Evolutionary conservation across 495 filamentous ascomycete genomes (phyloP).

Genomic region (Penicillium pancosmium): DNA sequence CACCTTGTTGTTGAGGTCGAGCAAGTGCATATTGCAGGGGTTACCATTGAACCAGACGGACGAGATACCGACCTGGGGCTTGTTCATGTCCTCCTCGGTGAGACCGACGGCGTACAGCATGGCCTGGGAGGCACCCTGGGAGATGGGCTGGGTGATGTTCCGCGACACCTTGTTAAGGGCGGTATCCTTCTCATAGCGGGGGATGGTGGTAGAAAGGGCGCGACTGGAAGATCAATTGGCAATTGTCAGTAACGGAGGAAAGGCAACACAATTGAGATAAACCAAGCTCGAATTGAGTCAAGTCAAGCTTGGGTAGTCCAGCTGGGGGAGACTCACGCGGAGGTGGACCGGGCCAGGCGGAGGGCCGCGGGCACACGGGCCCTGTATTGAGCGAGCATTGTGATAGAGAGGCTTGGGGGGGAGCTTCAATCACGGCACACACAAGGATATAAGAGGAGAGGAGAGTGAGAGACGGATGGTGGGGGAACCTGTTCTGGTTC

Average conservation of each 20-base stretch:
- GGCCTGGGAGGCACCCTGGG: slow-evolving; percentile 96
- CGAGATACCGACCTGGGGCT: slow-evolving; percentile 95
- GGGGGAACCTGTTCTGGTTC: slow-evolving; percentile 15
- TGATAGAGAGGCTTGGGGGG: slow-evolving; percentile 10
- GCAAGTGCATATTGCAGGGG: slow-evolving; percentile 98
- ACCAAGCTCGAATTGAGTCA: no score
- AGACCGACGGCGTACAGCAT: slow-evolving; percentile 98
- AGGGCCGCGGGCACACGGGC: slow-evolving; percentile 48
- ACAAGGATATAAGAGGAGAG: slow-evolving; percentile 14
- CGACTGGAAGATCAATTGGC: slow-evolving; percentile 35
- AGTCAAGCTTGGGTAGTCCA: slow-evolving; percentile 1
- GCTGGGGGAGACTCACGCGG: slow-evolving; percentile 23
- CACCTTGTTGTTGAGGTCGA: slow-evolving; percentile 82
- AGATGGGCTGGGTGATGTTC: slow-evolving; percentile 89
- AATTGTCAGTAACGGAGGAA: neutral
- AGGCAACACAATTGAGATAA: neutral
- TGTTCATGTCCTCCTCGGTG: slow-evolving; percentile 80
- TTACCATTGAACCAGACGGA: slow-evolving; percentile 90
- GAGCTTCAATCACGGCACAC: slow-evolving; percentile 15
- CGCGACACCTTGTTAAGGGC: slow-evolving; percentile 80
- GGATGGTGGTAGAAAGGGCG: slow-evolving; percentile 50
- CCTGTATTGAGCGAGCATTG: slow-evolving; percentile 47
- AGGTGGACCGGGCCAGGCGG: slow-evolving; percentile 33
- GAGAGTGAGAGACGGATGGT: slow-evolving; percentile 9
- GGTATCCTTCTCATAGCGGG: slow-evolving; percentile 38